Evolutionary conservation across 1,139 yeast genomes (phyloP).

Genomic region (Blastobotrys indianensis): DNA sequence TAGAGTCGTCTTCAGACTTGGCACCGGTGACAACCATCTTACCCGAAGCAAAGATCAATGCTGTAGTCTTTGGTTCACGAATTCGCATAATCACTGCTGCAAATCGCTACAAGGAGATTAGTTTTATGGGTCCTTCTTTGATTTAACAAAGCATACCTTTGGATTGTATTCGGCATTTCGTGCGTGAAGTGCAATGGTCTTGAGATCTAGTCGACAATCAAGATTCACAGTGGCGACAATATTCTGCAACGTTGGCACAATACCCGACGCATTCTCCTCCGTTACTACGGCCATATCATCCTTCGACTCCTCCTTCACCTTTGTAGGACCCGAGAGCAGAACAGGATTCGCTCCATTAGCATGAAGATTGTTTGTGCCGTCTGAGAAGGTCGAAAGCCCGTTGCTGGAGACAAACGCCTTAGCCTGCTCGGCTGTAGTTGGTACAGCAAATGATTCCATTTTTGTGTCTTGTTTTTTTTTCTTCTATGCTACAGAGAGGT

Average conservation of each 20-base stretch:
- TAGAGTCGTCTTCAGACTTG: constrained; percentile 95
- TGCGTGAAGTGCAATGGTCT: constrained; percentile 96
- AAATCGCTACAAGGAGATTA: constrained; percentile 54
- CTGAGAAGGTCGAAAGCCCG: constrained; percentile 52
- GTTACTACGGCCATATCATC: constrained; percentile 15
- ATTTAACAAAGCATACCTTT: constrained; percentile 30
- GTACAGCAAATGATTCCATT: constrained; percentile 71
- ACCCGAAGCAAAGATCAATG: constrained; percentile 95
- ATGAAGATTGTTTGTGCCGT: not conserved
- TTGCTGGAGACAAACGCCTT: constrained; percentile 66
- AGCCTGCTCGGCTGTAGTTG: constrained; percentile 78
- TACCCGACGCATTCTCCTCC: constrained; percentile 14
- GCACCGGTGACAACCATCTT: constrained; percentile 99
- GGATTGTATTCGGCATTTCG: constrained; percentile 99
- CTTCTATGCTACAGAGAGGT: constrained; percentile 7
- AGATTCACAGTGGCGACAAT: constrained; percentile 97
- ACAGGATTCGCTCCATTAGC: constrained; percentile 19
- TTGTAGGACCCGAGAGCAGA: constrained; percentile 20
- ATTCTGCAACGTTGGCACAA: constrained; percentile 33
- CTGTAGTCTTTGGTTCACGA: constrained; percentile 97
- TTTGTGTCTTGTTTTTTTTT: constrained; percentile 11
- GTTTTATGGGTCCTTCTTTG: too few relatives aligned
- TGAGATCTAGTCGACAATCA: constrained; percentile 91
- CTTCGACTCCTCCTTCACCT: constrained; percentile 16
- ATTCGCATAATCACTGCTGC: constrained; percentile 99